A percentile compares a stretch with the other conserved stretches of the same genome.
Evolutionary conservation across 2,329 filamentous ascomycete species (phyloP).

Genomic region (Hymenotorrendiella dingleyae): DNA sequence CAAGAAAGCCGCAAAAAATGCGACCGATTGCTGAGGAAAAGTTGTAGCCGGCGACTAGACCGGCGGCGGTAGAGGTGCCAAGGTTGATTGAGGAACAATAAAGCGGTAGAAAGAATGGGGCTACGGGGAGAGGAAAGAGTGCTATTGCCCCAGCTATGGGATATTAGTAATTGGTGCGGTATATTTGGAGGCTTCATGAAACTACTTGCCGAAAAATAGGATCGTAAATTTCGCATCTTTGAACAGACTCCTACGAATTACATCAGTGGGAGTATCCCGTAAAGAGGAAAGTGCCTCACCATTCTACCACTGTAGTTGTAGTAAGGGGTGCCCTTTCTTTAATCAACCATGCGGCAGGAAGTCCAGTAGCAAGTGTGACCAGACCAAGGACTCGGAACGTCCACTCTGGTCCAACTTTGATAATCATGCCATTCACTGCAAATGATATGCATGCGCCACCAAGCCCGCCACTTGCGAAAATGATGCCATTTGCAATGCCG

Average conservation of each 20-base stretch:
- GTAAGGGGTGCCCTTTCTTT: slow-evolving; percentile 40
- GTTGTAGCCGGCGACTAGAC: slow-evolving; percentile 55
- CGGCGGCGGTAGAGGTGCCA: slow-evolving; percentile 46
- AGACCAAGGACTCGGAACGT: slow-evolving; percentile 48
- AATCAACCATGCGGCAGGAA: slow-evolving; percentile 50
- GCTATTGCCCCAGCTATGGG: slow-evolving; percentile 42
- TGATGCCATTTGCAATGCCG: slow-evolving; percentile 49
- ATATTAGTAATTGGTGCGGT: neutral
- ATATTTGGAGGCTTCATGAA: neutral
- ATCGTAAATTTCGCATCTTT: slow-evolving; percentile 44
- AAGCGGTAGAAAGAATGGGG: slow-evolving; percentile 55
- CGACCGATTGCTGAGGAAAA: slow-evolving; percentile 54
- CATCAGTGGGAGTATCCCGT: neutral
- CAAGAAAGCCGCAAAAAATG: slow-evolving; percentile 46
- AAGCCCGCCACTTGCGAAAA: slow-evolving; percentile 48
- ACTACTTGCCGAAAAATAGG: slow-evolving; percentile 41
- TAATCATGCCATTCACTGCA: slow-evolving; percentile 42
- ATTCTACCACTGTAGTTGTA: slow-evolving; percentile 41
- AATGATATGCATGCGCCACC: slow-evolving; percentile 49
- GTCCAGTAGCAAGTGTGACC: slow-evolving; percentile 44
- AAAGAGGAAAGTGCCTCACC: slow-evolving; percentile 31
- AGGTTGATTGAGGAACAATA: slow-evolving; percentile 51
- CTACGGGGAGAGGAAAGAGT: slow-evolving; percentile 55
- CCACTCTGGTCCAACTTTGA: slow-evolving; percentile 42
- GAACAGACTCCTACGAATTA: slow-evolving; percentile 41